Conservation (phyloP, 768 basidiomycete genomes). For the Gloeopeniophorella convolvens region DNA sequence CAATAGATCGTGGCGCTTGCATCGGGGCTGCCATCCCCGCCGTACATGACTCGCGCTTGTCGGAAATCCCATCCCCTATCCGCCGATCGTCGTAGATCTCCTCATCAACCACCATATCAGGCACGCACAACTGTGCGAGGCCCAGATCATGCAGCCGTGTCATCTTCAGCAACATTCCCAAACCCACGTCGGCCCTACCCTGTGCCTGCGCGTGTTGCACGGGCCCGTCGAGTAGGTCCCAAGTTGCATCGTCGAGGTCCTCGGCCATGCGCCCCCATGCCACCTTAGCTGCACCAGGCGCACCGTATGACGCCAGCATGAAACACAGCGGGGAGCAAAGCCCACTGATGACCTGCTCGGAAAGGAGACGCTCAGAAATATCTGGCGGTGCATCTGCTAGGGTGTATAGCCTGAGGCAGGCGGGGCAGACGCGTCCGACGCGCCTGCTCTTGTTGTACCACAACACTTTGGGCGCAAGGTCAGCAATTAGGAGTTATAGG, state of each 20-base stretch:
- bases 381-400: conserved; percentile 60
- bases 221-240: conserved; percentile 49
- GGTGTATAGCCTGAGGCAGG: conserved; percentile 66
- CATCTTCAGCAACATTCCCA: conserved; percentile 70
- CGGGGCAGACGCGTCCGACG: conserved; percentile 66
- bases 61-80: no score
- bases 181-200: conserved; percentile 30
- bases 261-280: conserved; percentile 65
- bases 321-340: conserved; percentile 77
- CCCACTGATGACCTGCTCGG: conserved; percentile 70
- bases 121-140: conserved; percentile 50
- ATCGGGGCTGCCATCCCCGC: no score
- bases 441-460: conserved; percentile 85
- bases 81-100: neutral
- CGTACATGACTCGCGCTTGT: no score
- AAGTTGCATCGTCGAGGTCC: conserved; percentile 61
- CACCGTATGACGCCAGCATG: conserved; percentile 60
- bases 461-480: conserved; percentile 43
- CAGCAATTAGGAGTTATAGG: neutral
- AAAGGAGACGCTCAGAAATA: conserved; percentile 38
- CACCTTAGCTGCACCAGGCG: conserved; percentile 54
- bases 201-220: conserved; percentile 27
- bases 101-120: conserved; percentile 24
- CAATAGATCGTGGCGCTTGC: no score
- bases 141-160: conserved; percentile 69